phyloP scores from a whole-genome alignment of 768 basidiomycete species.

The Cystofilobasidium bisporidii region DNA sequence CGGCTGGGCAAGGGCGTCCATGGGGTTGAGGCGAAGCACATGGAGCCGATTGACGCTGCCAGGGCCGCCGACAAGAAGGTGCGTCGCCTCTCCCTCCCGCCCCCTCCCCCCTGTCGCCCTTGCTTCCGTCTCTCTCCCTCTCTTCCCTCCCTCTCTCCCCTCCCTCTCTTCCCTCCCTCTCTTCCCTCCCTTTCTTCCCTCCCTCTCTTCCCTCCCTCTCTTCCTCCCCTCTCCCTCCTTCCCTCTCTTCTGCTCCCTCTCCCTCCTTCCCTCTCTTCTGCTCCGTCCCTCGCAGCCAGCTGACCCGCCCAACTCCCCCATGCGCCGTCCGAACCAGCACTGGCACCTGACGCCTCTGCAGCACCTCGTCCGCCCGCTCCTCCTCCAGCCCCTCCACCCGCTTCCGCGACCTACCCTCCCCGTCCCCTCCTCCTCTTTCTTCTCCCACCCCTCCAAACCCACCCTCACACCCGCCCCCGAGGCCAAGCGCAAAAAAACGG shows the following conservation, averaged over 20 bases:
- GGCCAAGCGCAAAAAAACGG: constrained; percentile 25
- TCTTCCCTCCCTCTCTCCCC: too few relatives aligned
- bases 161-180: too few relatives aligned
- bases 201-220: too few relatives aligned
- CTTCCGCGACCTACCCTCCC: constrained; percentile 20
- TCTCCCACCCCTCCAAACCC: neutral
- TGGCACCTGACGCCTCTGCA: constrained; percentile 28
- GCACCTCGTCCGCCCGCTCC: constrained; percentile 27
- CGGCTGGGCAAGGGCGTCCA: constrained; percentile 25
- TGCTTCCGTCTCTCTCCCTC: too few relatives aligned
- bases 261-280: too few relatives aligned
- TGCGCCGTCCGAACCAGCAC: constrained; percentile 2
- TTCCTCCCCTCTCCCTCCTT: too few relatives aligned
- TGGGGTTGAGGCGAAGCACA: constrained; percentile 22
- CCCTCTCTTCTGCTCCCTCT: too few relatives aligned
- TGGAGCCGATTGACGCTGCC: constrained; percentile 15
- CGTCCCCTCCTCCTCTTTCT: constrained; percentile 8
- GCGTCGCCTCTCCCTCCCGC: too few relatives aligned
- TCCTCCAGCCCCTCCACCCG: constrained; percentile 19
- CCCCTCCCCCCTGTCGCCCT: too few relatives aligned
- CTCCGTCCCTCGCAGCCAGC: neutral
- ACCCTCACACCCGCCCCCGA: neutral
- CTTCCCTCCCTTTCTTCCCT: too few relatives aligned
- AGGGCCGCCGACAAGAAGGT: constrained; percentile 18
- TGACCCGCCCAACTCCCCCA: too few relatives aligned